Evolutionary conservation across 1,284 basidiomycete species (phyloP), one percentile per base, ranked within the genome.

Genomic region (Vanrija pseudolonga): DNA sequence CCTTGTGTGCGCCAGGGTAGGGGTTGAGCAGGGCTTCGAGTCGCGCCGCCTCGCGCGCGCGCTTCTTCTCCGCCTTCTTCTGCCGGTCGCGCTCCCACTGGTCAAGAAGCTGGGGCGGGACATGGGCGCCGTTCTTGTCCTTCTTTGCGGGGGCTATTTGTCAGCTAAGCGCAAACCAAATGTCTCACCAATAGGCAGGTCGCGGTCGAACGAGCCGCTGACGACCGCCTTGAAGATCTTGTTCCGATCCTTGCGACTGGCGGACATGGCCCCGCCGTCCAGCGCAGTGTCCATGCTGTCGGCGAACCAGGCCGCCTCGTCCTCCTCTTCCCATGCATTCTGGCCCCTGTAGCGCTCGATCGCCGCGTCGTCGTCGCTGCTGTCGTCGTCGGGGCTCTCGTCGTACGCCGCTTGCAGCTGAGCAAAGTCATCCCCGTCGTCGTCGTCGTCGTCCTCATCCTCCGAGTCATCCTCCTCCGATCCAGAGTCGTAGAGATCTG

Each of bases 81-180:
- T 79, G 76, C 2, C 90, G 86, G 68, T 95, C 92, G 49, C 82
- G 82, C 56, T 84, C 82, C 90, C 90, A 95, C 60, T 86, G 87
- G 0, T 76, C 82, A 56, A 81, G 81, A 1, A 96, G 80, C 9
- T 86, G 81, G 2, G 78, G 70, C 0, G 88, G 84, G 47, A 91
- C 74, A 15, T 76, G 62, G 57, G 81, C 80, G 39, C 76, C 80
- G 66, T 86, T 86, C 56, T 72, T 72, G 53, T 56, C 60, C 55
- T 65, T 68, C 59, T 68, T 67, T 17, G 50, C 63, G 0, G 68
- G 68, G 32, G 52, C 71, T 70, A 52, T 11, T 17, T 1, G 46
- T 44, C 15, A 47, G 17, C 24, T 6, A 15, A 19, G 22, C 24
- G 12, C 19, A 28, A 32, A 15, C 53, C 45, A 24, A 50, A 43